A percentile compares a stretch with the other conserved stretches of the same genome.
Conservation (phyloP, 495 filamentous ascomycete species). For the Aspergillus conjunctus region DNA sequence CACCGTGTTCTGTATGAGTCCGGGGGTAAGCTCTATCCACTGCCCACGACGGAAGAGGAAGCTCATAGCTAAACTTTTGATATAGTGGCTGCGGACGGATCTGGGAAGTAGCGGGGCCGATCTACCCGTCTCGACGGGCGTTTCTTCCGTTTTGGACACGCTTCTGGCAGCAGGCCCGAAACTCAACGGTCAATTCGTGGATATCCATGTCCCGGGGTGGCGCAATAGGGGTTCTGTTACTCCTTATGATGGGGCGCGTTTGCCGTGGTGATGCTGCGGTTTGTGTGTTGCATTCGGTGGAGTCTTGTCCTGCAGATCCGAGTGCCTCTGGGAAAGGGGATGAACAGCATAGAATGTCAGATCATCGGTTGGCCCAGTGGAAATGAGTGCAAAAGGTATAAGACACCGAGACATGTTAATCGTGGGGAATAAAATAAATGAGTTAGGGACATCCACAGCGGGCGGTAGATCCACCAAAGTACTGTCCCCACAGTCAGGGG, state of each 20-base stretch:
- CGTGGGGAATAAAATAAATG: too few relatives aligned
- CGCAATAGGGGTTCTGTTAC: conserved; percentile 1
- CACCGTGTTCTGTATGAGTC: conserved; percentile 46
- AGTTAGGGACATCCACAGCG: too few relatives aligned
- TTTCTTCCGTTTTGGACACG: conserved; percentile 35
- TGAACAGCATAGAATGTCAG: too few relatives aligned
- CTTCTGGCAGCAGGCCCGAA: conserved; percentile 30
- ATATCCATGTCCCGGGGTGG: conserved; percentile 31
- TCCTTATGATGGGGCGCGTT: conserved; percentile 9
- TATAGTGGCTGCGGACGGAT: conserved; percentile 35
- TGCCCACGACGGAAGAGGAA: background rate
- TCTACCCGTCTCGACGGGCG: conserved; percentile 36
- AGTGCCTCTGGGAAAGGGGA: too few relatives aligned
- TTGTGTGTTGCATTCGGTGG: background rate
- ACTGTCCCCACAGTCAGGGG: too few relatives aligned
- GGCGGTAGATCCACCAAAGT: too few relatives aligned
- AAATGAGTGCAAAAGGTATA: too few relatives aligned
- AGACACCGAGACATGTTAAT: too few relatives aligned
- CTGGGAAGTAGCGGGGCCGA: conserved; percentile 33
- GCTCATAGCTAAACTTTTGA: conserved; percentile 24
- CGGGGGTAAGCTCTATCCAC: conserved; percentile 50
- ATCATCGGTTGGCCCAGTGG: too few relatives aligned
- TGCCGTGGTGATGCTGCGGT: conserved; percentile 14
- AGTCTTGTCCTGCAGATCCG: too few relatives aligned
- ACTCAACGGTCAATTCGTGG: conserved; percentile 37